Base-by-base conservation (phyloP, 371 early-diverging fungal genomes). In the Mucor circinelloides region DNA sequence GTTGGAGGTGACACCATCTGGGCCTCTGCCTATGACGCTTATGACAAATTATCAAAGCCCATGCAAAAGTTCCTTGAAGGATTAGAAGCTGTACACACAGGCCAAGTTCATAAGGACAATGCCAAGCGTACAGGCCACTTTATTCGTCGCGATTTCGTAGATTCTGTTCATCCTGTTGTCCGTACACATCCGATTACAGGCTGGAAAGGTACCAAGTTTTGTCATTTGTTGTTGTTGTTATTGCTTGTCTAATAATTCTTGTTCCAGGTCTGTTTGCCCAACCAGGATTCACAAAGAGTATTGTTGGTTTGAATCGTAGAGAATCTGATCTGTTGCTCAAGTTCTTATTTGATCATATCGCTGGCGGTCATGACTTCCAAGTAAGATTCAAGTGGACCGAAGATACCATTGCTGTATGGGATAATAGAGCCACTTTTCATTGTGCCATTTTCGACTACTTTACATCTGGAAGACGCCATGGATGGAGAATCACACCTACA, bases 171-270 rank as follows among this genome's bases (percentile, higher is more conserved):
- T 63, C 90, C 89, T 13, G 63, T 88, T 4, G 62, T 90, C 52
- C 84, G 90, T 54, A 87, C 87, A 9, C 85, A 90, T 65, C 90
- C 90, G 40, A 82, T 90, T 27, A 89, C 90, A n/a, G 85, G 87
- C 19, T 86, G 86, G 86, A 89, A 88, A 74, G 36, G 36, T 36
- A 36, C 1, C 10, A 34, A n/a, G n/a, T n/a, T n/a, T n/a, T n/a
- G n/a, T n/a, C n/a, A n/a, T n/a, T n/a, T n/a, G n/a, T n/a, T n/a
- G 30, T 30, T 30, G 30, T 30, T 30, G 30, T 6, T 30, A 30
- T 30, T 6, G 30, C 30, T 30, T 30, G 2, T 30, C 30, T 30
- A 2, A 30, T 30, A 30, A 2, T 30, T 30, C 2, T 30, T 3
- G 6, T 30, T 30, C 3, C 30, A 19, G 71, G 84, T 25, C 64